Evolutionary conservation across 768 basidiomycete species (phyloP).

Genomic region (Terana coerulea): DNA sequence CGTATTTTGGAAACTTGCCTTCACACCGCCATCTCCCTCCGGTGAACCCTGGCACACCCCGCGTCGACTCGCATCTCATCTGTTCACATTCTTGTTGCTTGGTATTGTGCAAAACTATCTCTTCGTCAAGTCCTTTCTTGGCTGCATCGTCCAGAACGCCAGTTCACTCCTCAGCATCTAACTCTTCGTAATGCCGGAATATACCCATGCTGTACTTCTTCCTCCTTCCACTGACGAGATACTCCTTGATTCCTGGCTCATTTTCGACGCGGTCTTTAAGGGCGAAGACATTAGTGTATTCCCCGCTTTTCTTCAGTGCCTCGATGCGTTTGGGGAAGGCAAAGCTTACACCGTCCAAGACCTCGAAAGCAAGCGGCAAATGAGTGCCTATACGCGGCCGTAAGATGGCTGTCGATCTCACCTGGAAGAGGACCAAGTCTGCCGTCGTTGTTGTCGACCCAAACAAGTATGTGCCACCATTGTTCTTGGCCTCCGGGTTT

Average conservation of each 20-base stretch:
- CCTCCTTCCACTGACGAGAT: slow-evolving; percentile 32
- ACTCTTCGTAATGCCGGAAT: slow-evolving; percentile 36
- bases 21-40: slow-evolving; percentile 1
- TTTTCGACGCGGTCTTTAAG: slow-evolving; percentile 30
- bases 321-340: slow-evolving; percentile 36
- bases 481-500: slow-evolving; percentile 21
- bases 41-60: neutral
- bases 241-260: slow-evolving; percentile 30
- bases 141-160: too few species aligned
- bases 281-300: slow-evolving; percentile 28
- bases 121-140: too few species aligned
- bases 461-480: slow-evolving; percentile 25
- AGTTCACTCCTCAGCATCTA: slow-evolving; percentile 31
- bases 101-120: too few species aligned
- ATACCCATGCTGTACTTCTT: slow-evolving; percentile 29
- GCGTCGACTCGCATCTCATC: neutral
- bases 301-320: slow-evolving; percentile 19
- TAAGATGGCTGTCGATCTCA: slow-evolving; percentile 16
- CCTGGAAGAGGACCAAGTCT: slow-evolving; percentile 40
- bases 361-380: slow-evolving; percentile 5
- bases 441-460: slow-evolving; percentile 33
- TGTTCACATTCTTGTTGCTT: neutral
- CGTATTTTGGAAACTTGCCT: neutral
- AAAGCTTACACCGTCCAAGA: slow-evolving; percentile 25
- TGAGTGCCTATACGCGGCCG: neutral